Conservation (phyloP, 2,329 filamentous ascomycete species). For the Claviceps monticola region DNA sequence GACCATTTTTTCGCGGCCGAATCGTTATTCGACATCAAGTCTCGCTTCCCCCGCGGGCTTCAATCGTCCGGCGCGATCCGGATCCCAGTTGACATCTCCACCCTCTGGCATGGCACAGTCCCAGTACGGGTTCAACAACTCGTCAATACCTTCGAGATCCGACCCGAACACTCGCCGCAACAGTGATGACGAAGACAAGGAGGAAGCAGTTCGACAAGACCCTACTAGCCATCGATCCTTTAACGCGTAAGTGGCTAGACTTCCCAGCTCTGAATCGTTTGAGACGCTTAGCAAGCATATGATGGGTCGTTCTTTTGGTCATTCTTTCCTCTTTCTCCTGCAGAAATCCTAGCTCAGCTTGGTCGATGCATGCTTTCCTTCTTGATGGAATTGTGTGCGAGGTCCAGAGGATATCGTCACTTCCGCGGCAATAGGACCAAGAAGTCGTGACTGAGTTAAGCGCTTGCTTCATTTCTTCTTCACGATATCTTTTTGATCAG, state of each 20-base stretch:
- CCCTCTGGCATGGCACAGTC: slow-evolving; percentile 48
- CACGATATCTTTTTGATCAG: neutral
- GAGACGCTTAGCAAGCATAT: neutral
- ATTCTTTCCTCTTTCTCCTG: neutral
- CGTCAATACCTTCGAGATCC: slow-evolving; percentile 61
- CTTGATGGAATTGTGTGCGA: neutral
- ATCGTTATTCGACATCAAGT: slow-evolving; percentile 80
- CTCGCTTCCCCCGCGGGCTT: slow-evolving; percentile 69
- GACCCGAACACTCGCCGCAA: slow-evolving; percentile 78
- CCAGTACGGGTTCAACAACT: slow-evolving; percentile 35
- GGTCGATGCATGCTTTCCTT: neutral
- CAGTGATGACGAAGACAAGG: slow-evolving; percentile 82
- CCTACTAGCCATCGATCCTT: slow-evolving; percentile 59
- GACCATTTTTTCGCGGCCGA: slow-evolving; percentile 67
- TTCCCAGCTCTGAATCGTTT: neutral
- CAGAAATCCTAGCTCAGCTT: neutral
- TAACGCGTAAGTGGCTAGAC: slow-evolving; percentile 54
- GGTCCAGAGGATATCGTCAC: neutral
- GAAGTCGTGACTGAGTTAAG: neutral
- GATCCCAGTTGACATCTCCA: slow-evolving; percentile 69
- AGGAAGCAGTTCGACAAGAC: slow-evolving; percentile 55
- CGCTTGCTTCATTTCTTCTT: neutral
- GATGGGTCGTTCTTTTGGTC: neutral
- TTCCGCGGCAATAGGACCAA: neutral
- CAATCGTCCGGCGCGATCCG: slow-evolving; percentile 60